These are phyloP conservation scores for Termitomyces sp. DNA, from an alignment of 768 basidiomycete species.

Conservation along the genomic window DNA sequence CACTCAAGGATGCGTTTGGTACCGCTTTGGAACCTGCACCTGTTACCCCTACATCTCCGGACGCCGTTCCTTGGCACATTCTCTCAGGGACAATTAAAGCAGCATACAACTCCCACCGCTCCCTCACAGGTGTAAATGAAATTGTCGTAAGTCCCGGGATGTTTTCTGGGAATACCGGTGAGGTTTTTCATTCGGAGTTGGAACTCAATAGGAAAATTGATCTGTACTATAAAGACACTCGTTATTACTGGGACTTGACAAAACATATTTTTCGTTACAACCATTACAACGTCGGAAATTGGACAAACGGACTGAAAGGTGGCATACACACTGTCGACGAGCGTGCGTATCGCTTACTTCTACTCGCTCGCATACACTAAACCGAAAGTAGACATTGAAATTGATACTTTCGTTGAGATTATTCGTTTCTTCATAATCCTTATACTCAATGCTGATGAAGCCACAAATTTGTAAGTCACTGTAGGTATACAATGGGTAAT, in stretches of 20 bases:
- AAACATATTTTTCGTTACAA: slow-evolving; percentile 67
- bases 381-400: slow-evolving; percentile 34
- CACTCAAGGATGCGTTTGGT: slow-evolving; percentile 43
- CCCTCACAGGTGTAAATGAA: slow-evolving; percentile 23
- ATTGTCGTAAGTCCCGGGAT: slow-evolving; percentile 49
- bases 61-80: slow-evolving; percentile 41
- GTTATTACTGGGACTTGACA: slow-evolving; percentile 53
- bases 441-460: slow-evolving; percentile 66
- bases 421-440: slow-evolving; percentile 62
- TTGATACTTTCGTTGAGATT: slow-evolving; percentile 53
- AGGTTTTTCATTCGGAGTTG: not conserved
- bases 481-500: too few species aligned
- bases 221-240: slow-evolving; percentile 38
- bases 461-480: slow-evolving; percentile 12
- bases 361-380: not conserved
- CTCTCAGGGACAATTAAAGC: slow-evolving; percentile 65
- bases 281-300: slow-evolving; percentile 33
- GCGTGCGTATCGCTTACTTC: slow-evolving; percentile 33
- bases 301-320: slow-evolving; percentile 22
- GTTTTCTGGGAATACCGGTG: slow-evolving; percentile 57
- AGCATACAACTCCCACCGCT: slow-evolving; percentile 46
- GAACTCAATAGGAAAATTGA: not conserved
- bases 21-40: slow-evolving; percentile 64
- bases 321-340: slow-evolving; percentile 73
- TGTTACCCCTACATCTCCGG: slow-evolving; percentile 43